Evolutionary conservation across 2,329 filamentous ascomycete genomes (phyloP), one percentile per base, ranked within the genome.

Genomic region (Byssochlamys sp.): DNA sequence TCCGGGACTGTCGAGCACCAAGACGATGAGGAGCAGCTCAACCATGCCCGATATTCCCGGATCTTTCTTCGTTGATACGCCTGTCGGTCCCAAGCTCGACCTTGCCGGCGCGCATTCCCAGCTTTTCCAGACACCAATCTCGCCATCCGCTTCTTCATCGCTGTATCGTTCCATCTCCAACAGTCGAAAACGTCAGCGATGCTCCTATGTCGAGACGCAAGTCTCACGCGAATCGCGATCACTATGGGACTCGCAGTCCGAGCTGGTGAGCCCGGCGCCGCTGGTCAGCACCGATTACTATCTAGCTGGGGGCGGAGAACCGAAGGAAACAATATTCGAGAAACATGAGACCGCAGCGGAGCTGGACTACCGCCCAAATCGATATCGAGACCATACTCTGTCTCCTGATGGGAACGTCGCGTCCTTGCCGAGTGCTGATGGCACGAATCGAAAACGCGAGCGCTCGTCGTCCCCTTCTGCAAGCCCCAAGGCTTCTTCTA

Each of bases 321-420:
- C 56, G 50, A 66, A 51, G 55, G 59, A 61, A 45, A 60, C 59
- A 45, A 59, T 66, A 55, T 60, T 63, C 24, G 60, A 62, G 28
- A 59, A 59, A 33, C 60, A 62, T 27, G 62, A 63, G 19, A 63
- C 60, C 52, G 65, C 67, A 4, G 67, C 67, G 10, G 73, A 75
- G 57, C 56, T 71, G 53, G 74, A 76, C 60, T 75, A 75, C 59
- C 69, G 75, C 54, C 74, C 73, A 27, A 77, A 71, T 64, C 69
- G 75, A 54, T 77, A 76, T 62, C 68, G 67, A 48, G 66, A 73
- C 12, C 9, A 62, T 31, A 27, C 63, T 19, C 63, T 62, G 2
- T 62, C 66, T 19, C 63, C 71, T 5, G 67, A 68, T 59, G 63
- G 56, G 26, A 67, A 66, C 26, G 60, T 68, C 45, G 65, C 69